A percentile compares a stretch with the other conserved stretches of the same genome.
Evolutionary conservation across 306 rosid species (phyloP).

Genomic region (Malus sieversii): DNA sequence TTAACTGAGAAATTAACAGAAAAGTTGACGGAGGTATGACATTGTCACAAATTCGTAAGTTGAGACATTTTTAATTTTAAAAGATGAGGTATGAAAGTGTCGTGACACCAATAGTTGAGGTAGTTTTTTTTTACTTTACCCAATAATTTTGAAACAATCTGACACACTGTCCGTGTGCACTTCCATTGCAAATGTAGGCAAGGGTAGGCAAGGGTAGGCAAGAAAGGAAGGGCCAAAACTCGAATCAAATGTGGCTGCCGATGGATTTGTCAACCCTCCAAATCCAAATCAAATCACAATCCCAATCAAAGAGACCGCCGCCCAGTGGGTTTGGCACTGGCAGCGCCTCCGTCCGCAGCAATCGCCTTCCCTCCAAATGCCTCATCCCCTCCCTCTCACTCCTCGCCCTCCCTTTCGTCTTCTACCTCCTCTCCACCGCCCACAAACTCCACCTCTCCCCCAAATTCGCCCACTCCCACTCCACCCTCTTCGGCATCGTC

Average conservation of each 20-base stretch:
- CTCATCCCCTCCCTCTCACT: constrained; percentile 20
- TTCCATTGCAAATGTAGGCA: background rate
- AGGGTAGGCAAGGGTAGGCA: background rate
- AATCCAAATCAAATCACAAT: background rate
- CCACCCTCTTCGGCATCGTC: constrained; percentile 29
- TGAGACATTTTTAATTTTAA: too few relatives aligned
- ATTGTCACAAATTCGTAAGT: too few relatives aligned
- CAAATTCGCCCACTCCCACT: constrained; percentile 25
- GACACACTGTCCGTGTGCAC: too few relatives aligned
- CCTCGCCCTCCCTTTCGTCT: constrained; percentile 37
- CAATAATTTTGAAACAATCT: too few relatives aligned
- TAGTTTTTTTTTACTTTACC: too few relatives aligned
- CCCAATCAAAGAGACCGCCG: background rate
- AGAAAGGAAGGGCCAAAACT: background rate
- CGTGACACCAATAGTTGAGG: too few relatives aligned
- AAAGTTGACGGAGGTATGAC: too few relatives aligned
- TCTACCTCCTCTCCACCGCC: constrained; percentile 46
- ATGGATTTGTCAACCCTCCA: background rate
- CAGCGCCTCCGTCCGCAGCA: background rate
- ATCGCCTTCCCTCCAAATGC: constrained; percentile 20
- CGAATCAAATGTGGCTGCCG: background rate
- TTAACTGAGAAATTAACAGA: too few relatives aligned
- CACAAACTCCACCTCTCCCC: constrained; percentile 33
- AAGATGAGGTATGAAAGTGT: too few relatives aligned
- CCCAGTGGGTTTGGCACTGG: background rate